Evolutionary conservation across 2,329 filamentous ascomycete species (phyloP), one percentile per base, ranked within the genome.

Genomic region (Mariannaea elegans): DNA sequence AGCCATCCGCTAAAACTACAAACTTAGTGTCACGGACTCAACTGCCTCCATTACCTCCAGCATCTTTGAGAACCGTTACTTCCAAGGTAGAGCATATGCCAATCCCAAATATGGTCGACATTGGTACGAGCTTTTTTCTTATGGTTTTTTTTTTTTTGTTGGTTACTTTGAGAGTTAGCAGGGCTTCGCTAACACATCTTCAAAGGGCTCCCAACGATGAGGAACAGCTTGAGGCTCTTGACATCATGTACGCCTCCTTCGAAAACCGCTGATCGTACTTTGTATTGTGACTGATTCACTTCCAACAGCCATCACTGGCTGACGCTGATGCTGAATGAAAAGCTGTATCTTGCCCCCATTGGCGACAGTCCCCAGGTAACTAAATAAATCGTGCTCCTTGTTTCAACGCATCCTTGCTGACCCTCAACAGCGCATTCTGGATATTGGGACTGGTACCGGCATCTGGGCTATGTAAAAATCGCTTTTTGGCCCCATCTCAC

Each of bases 71-170:
- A 42, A 51, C n/a, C 52, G 45, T 1, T 64, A 68, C 23, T 69
- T 69, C 1, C 62, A 69, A 7, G 65, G 67, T 1, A 46, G 67
- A 27, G 16, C 56, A 3, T 70, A 69, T 23, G 67, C 67, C 0
- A 69, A 69, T 12, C 67, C 67, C 0, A 69, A 69, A 39, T 69
- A 69, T 59, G 67, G 67, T n/a, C 62, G 39, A n/a, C 64, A 67
- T 39, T 69, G 67, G 67, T 65, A 46, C 6, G 42, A 23, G 18
- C 19, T 4, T 5, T 9, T 18, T 41, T 18, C 38, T 19, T 16
- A 7, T 23, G n/a, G n/a, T n/a, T n/a, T n/a, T n/a, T n/a, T n/a
- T n/a, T n/a, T n/a, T n/a, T n/a, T n/a, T n/a, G n/a, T n/a, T n/a
- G n/a, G n/a, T n/a, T n/a, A n/a, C n/a, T n/a, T n/a, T n/a, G n/a